A percentile compares a stretch with the other conserved stretches of the same genome.
phyloP scores from a whole-genome alignment of 1,139 yeast genomes.

The Lodderomyces parapsilosis region DNA sequence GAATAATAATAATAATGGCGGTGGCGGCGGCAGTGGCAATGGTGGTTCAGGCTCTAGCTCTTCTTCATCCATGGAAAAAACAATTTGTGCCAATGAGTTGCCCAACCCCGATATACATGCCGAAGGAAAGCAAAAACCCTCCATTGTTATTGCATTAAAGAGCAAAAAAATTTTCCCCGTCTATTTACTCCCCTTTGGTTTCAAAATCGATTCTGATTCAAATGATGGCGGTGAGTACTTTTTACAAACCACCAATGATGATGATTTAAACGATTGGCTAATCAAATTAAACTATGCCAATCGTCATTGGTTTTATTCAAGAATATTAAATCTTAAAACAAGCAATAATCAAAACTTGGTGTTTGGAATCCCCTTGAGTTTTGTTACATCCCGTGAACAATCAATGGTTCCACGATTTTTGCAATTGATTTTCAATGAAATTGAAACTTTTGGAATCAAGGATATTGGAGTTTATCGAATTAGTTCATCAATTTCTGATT shows the following conservation, averaged over 20 bases:
- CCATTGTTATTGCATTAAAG: conserved; percentile 54
- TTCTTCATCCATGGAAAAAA: conserved; percentile 39
- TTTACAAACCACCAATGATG: conserved; percentile 67
- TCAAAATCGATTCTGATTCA: conserved; percentile 51
- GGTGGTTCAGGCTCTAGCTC: conserved; percentile 11
- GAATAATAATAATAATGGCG: background rate
- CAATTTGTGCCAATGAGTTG: conserved; percentile 53
- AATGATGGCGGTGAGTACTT: conserved; percentile 57
- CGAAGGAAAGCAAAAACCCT: conserved; percentile 55
- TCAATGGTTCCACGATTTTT: conserved; percentile 65
- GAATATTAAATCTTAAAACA: conserved; percentile 31
- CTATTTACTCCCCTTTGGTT: conserved; percentile 51
- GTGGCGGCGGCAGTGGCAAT: conserved; percentile 13
- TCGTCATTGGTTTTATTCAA: conserved; percentile 58
- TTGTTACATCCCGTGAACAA: conserved; percentile 72
- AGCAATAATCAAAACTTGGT: conserved; percentile 38
- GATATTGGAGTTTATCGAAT: conserved; percentile 93
- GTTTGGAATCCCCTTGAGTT: conserved; percentile 86
- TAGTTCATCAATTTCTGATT: conserved; percentile 82
- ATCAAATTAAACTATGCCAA: conserved; percentile 46
- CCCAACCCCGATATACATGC: conserved; percentile 50
- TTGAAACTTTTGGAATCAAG: conserved; percentile 66
- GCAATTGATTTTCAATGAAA: conserved; percentile 62
- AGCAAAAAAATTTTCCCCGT: conserved; percentile 54
- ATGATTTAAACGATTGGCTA: conserved; percentile 78